Percentiles rank a stretch among this genome's conserved stretches.
phyloP scores from a whole-genome alignment of 768 basidiomycete species.

The Russula sp. region DNA sequence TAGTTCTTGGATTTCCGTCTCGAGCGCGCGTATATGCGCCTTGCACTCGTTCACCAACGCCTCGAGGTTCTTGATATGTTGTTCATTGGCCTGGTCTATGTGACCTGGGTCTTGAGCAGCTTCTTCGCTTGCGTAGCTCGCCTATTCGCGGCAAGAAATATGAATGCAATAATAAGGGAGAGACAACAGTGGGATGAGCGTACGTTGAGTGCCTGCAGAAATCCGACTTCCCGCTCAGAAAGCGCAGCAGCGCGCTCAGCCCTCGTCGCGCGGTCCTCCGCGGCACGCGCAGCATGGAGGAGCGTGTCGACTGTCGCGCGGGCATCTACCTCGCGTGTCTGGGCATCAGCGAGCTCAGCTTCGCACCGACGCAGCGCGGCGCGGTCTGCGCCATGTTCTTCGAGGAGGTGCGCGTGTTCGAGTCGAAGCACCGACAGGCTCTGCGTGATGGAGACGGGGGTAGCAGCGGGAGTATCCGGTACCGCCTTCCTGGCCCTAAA shows the following conservation, averaged over 20 bases:
- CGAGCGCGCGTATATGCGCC: constrained; percentile 44
- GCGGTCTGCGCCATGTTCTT: constrained; percentile 58
- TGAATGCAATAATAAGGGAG: background rate
- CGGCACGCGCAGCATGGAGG: constrained; percentile 39
- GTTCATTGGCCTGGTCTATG: constrained; percentile 41
- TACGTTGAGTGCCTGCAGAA: constrained; percentile 64
- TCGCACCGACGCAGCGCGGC: constrained; percentile 56
- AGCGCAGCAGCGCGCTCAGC: constrained; percentile 43
- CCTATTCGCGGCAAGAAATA: constrained; percentile 37
- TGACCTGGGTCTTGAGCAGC: constrained; percentile 35
- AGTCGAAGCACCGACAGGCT: constrained; percentile 59
- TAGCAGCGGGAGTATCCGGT: constrained; percentile 42
- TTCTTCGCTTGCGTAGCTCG: constrained; percentile 63
- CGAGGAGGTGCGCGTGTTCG: constrained; percentile 58
- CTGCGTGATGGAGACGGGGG: constrained; percentile 56
- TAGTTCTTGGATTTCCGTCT: constrained; percentile 48
- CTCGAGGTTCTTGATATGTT: constrained; percentile 55
- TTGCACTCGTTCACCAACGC: constrained; percentile 56
- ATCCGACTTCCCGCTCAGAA: constrained; percentile 61
- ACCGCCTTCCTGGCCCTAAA: constrained; percentile 28
- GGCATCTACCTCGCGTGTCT: constrained; percentile 35
- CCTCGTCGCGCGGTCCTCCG: constrained; percentile 43
- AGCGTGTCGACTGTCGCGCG: constrained; percentile 38
- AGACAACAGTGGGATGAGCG: constrained; percentile 31
- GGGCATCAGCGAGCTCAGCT: constrained; percentile 42